Conservation (phyloP, 2,329 filamentous ascomycete genomes). For the Fusarium domesticum region DNA sequence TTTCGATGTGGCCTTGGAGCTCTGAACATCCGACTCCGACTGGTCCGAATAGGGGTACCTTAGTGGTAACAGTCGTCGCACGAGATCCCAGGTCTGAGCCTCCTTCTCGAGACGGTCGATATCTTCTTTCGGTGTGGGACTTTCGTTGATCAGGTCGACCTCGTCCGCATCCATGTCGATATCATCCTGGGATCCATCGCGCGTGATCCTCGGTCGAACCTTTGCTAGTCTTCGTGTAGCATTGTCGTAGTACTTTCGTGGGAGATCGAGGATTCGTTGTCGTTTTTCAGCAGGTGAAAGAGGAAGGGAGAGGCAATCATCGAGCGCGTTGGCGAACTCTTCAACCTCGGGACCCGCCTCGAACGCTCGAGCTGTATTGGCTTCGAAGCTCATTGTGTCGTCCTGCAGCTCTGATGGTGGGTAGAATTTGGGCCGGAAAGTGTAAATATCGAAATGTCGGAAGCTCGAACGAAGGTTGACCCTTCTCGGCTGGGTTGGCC, state of each 20-base stretch:
- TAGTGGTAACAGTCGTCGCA: conserved; percentile 70
- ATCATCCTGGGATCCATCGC: conserved; percentile 40
- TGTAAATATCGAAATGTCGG: background rate
- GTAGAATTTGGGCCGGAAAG: background rate
- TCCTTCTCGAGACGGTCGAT: conserved; percentile 69
- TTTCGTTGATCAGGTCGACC: conserved; percentile 35
- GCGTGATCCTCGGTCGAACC: conserved; percentile 28
- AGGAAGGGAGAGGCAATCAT: conserved; percentile 62
- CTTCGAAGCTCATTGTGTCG: conserved; percentile 16
- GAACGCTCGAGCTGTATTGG: conserved; percentile 11
- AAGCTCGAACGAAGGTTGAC: conserved; percentile 17
- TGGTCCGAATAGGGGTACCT: conserved; percentile 50
- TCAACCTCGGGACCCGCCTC: conserved; percentile 74
- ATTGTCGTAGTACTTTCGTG: conserved; percentile 55
- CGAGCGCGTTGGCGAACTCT: conserved; percentile 77
- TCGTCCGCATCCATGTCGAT: conserved; percentile 58
- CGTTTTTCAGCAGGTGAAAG: conserved; percentile 53
- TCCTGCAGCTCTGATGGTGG: background rate
- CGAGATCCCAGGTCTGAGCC: conserved; percentile 84
- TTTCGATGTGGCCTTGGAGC: conserved; percentile 23
- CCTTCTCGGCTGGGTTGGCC: conserved; percentile 28
- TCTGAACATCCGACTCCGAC: conserved; percentile 32
- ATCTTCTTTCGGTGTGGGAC: conserved; percentile 26
- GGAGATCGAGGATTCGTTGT: conserved; percentile 64
- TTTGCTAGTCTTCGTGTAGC: conserved; percentile 38